Percentiles rank a stretch among this genome's conserved stretches.
Conservation (phyloP, 1,139 yeast genomes). For the Pneumocystis jirovecii region DNA sequence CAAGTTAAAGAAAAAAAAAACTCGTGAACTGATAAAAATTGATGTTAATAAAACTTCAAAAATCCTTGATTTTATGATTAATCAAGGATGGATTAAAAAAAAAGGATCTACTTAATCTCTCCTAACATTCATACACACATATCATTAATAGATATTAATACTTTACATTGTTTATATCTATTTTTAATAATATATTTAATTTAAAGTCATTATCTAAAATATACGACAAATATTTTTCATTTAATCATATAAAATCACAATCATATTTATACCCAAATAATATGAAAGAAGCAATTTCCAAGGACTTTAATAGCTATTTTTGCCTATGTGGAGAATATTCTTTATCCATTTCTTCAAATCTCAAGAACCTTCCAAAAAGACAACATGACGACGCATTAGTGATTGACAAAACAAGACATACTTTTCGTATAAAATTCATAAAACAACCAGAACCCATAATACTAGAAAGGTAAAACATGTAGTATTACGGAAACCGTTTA, state of each 20-base stretch:
- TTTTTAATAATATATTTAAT: not conserved
- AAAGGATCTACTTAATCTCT: slow-evolving; percentile 12
- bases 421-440: not conserved
- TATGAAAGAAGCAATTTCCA: not conserved
- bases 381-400: not conserved
- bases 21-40: slow-evolving; percentile 65
- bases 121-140: slow-evolving; percentile 32
- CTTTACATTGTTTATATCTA: not conserved
- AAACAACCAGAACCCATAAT: not conserved
- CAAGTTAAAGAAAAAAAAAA: slow-evolving; percentile 61
- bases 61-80: slow-evolving; percentile 81
- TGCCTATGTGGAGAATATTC: not conserved
- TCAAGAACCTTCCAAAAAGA: not conserved
- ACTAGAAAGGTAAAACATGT: not conserved
- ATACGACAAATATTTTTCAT: not conserved
- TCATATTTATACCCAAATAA: not conserved
- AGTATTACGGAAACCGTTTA: not conserved
- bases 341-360: not conserved
- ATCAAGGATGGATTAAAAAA: slow-evolving; percentile 60
- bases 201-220: not conserved
- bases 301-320: not conserved
- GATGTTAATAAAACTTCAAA: slow-evolving; percentile 77
- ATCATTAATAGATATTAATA: not conserved
- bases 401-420: not conserved
- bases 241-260: not conserved